phyloP scores from a whole-genome alignment of 352 stramenopile species.

The Saprolegnia diclina region DNA sequence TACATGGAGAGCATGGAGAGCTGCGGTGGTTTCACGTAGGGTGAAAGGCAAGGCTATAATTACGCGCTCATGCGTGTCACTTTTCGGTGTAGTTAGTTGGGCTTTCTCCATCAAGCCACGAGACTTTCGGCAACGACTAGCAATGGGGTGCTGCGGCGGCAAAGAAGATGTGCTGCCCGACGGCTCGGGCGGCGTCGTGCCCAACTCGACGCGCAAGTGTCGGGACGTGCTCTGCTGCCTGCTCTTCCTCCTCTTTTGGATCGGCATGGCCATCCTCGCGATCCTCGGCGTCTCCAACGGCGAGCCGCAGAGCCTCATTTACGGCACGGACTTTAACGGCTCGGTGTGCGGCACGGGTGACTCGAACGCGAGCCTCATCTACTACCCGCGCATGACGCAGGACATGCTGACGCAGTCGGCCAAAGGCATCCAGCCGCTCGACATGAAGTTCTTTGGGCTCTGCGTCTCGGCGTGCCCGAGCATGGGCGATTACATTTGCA shows the following conservation, averaged over 20 bases:
- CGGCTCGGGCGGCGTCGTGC: slow-evolving; percentile 42
- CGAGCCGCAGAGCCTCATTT: slow-evolving; percentile 60
- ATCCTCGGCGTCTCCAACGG: slow-evolving; percentile 53
- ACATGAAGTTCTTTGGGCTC: slow-evolving; percentile 68
- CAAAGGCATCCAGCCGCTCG: slow-evolving; percentile 38
- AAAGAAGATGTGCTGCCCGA: slow-evolving; percentile 42
- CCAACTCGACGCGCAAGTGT: slow-evolving; percentile 51
- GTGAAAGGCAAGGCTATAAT: too few species aligned
- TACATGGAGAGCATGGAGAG: too few species aligned
- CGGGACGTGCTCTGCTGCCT: slow-evolving; percentile 61
- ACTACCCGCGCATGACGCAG: slow-evolving; percentile 72
- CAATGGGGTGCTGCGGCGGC: slow-evolving; percentile 65
- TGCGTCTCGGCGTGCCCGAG: slow-evolving; percentile 55
- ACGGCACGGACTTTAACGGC: slow-evolving; percentile 66
- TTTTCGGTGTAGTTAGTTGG: too few species aligned
- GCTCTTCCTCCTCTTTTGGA: slow-evolving; percentile 68
- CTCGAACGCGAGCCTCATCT: slow-evolving; percentile 38
- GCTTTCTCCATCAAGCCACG: too few species aligned
- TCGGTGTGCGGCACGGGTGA: slow-evolving; percentile 59
- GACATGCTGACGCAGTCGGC: slow-evolving; percentile 55
- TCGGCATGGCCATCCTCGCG: slow-evolving; percentile 60
- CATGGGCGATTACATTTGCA: slow-evolving; percentile 55
- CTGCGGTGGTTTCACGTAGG: too few species aligned
- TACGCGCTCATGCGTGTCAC: too few species aligned
- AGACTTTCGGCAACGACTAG: too few species aligned